phyloP scores from a whole-genome alignment of 495 filamentous ascomycete genomes.

The Hypoxylon lienhwacheense region DNA sequence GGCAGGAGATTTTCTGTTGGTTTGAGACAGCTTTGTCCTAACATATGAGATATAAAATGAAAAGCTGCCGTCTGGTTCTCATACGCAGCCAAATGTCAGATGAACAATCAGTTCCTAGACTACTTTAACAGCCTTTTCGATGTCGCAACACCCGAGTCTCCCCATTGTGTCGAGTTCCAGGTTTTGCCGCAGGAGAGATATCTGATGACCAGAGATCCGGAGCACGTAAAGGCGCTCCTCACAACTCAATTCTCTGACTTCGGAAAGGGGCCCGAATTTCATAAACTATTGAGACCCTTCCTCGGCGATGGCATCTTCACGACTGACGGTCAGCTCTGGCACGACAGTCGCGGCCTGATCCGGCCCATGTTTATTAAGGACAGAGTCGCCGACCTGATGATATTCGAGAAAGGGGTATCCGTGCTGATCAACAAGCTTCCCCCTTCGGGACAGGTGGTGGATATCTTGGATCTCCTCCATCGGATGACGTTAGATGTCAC shows the following conservation, averaged over 20 bases:
- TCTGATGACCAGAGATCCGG: conserved; percentile 56
- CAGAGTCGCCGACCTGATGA: conserved; percentile 49
- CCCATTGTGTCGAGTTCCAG: conserved; percentile 44
- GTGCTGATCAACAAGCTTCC: conserved; percentile 47
- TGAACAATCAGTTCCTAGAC: conserved; percentile 41
- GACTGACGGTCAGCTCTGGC: conserved; percentile 58
- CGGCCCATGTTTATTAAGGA: conserved; percentile 62
- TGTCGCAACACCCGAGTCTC: conserved; percentile 39
- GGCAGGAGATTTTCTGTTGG: not conserved
- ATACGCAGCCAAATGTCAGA: conserved; percentile 27
- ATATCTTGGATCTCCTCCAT: conserved; percentile 58
- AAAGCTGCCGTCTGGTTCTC: conserved; percentile 20
- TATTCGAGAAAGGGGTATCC: conserved; percentile 55
- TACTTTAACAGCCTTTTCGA: conserved; percentile 37
- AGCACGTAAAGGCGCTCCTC: conserved; percentile 60
- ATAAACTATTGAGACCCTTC: conserved; percentile 56
- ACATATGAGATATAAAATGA: conserved; percentile 4
- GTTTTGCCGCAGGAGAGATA: conserved; percentile 42
- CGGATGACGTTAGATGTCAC: conserved; percentile 60
- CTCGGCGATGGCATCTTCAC: conserved; percentile 63
- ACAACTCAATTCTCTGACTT: conserved; percentile 59
- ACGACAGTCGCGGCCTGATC: conserved; percentile 54
- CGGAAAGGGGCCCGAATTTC: conserved; percentile 57
- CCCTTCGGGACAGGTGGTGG: conserved; percentile 45
- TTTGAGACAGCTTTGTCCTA: conserved; percentile 5